phyloP scores from a whole-genome alignment of 1,284 basidiomycete genomes.

The Farysia itapuensis region DNA sequence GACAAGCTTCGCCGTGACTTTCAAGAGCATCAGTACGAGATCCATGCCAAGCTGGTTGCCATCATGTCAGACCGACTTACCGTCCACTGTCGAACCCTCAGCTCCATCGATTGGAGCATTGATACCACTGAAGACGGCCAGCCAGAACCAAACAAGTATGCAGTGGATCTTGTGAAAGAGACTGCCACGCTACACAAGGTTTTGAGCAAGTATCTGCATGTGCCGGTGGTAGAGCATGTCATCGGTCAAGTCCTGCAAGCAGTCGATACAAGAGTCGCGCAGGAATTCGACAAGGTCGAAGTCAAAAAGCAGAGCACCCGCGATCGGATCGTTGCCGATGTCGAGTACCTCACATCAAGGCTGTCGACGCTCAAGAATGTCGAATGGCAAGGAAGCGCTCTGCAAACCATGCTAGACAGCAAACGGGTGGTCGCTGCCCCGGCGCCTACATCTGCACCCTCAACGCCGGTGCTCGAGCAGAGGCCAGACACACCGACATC shows the following conservation, averaged over 20 bases:
- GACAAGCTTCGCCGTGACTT: conserved; percentile 98
- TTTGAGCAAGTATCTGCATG: conserved; percentile 78
- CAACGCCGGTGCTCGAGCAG: conserved; percentile 12
- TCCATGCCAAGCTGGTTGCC: conserved; percentile 92
- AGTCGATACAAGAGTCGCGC: conserved; percentile 44
- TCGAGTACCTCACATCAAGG: conserved; percentile 40
- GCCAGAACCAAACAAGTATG: conserved; percentile 70
- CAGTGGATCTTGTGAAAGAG: conserved; percentile 89
- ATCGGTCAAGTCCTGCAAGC: conserved; percentile 45
- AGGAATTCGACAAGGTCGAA: conserved; percentile 43
- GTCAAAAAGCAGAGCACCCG: conserved; percentile 26
- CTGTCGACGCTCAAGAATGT: conserved; percentile 40
- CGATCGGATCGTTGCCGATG: conserved; percentile 34
- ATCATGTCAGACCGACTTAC: conserved; percentile 96
- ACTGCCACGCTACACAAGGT: conserved; percentile 95
- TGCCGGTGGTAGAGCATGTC: conserved; percentile 41
- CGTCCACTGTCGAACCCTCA: conserved; percentile 78
- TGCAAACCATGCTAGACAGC: conserved; percentile 23
- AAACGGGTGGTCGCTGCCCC: conserved; percentile 14
- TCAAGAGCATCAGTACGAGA: conserved; percentile 98
- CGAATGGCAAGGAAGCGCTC: conserved; percentile 42
- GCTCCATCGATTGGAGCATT: conserved; percentile 57
- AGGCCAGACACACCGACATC: conserved; percentile 18
- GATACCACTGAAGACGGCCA: conserved; percentile 2
- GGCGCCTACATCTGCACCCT: conserved; percentile 6